Base-by-base conservation (phyloP, 495 filamentous ascomycete species). In the Oidiodendron maius region DNA sequence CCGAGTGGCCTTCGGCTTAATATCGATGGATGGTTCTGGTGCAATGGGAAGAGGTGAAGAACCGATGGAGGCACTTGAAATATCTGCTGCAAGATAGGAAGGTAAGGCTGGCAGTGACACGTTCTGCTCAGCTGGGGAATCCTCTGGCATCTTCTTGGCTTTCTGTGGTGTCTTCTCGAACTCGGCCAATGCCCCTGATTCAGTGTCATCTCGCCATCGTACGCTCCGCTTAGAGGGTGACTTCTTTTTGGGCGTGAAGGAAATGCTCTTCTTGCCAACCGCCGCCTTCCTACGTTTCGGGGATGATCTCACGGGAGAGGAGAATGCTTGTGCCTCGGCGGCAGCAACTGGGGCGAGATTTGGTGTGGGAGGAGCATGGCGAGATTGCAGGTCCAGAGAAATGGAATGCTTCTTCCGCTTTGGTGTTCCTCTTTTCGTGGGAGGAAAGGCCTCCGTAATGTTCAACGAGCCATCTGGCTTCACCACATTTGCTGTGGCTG, bases 201-300 rank as follows among this genome's bases (percentile, higher is more conserved):
- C 84, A 43, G 86, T 86, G 56, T 97, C 93, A 60, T 98, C 93
- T 39, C 86, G 82, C 94, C 94, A 98, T 45, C 90, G 76, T 12
- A 98, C 93, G 30, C 76, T 79, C 56, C 87, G 74, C 70, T 95
- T 93, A 15, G 75, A 71, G 23, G 81, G 75, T 0, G 70, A 67
- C 60, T 78, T 86, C 69, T 93, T 93, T 71, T 87, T 91, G 0
- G 87, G 87, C 2, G 87, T 86, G 60, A 95, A 94, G 23, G 81
- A 77, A 39, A 95, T 76, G 11, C 80, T 79, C 67, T 95, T 98
- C 55, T 84, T 84, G 13, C 75, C 75, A 30, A 76, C 68, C 17
- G 69, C 76, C 40, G 71, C 68, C 63, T 89, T 93, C 44, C 87
- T 81, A 45, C 88, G 82, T 51, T 86, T 78, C 22, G 93, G 94